These are phyloP conservation scores for Trametes cinnabarina DNA, from an alignment of 768 basidiomycete species.

Conservation along the genomic window DNA sequence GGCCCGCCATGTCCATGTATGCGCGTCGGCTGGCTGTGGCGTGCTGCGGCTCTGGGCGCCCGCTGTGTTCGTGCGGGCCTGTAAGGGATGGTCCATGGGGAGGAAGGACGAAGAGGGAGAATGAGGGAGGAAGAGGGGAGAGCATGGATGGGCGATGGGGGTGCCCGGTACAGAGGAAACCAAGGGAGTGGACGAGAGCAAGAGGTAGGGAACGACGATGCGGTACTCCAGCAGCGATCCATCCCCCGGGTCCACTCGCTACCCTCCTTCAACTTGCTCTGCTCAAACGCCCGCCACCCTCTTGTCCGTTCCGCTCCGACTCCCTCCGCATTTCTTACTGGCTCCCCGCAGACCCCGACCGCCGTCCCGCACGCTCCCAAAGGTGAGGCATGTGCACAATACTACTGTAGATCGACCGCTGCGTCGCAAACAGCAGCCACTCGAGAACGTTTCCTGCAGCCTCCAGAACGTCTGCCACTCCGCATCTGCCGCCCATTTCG, in stretches of 20 bases:
- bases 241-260: constrained; percentile 3
- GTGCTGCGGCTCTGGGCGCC: not conserved
- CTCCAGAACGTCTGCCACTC: not conserved
- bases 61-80: not conserved
- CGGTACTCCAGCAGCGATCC: constrained; percentile 17
- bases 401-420: too few species aligned
- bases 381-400: not conserved
- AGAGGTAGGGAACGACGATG: constrained; percentile 18
- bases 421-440: too few species aligned
- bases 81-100: not conserved
- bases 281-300: not conserved
- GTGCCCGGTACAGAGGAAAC: constrained; percentile 11
- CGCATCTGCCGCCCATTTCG: not conserved
- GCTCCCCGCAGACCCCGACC: not conserved
- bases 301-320: constrained; percentile 12
- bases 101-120: not conserved
- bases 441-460: not conserved
- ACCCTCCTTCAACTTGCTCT: not conserved
- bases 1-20: not conserved
- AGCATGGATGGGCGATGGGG: constrained; percentile 9
- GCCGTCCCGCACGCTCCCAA: not conserved
- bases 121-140: constrained; percentile 10
- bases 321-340: not conserved
- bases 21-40: constrained; percentile 1
- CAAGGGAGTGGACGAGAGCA: constrained; percentile 11